Conservation (phyloP, 192 early-diverging fungal genomes). For the Dissophora ornata region DNA sequence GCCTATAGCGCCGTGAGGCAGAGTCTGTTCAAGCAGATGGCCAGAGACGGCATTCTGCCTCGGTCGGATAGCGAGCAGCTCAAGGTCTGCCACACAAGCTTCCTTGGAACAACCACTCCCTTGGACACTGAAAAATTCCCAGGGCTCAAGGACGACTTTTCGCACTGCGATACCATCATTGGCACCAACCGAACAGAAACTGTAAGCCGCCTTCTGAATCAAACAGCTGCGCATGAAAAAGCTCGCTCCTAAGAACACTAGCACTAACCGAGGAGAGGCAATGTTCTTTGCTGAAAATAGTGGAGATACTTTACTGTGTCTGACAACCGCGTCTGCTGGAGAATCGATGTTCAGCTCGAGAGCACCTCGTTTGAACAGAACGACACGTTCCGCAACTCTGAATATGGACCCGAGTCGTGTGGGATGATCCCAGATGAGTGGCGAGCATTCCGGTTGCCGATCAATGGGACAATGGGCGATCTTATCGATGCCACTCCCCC, state of each 20-base stretch:
- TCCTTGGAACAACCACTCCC: conserved; percentile 16
- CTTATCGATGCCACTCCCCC: conserved; percentile 1
- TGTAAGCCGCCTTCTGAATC: not conserved
- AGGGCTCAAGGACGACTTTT: not conserved
- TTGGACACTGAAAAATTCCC: not conserved
- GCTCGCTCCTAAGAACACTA: too few species aligned
- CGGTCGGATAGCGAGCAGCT: conserved; percentile 4
- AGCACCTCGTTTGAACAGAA: not conserved
- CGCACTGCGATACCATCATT: not conserved
- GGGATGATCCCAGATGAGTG: not conserved
- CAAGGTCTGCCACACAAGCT: conserved; percentile 15
- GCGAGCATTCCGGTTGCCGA: not conserved
- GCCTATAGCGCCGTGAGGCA: conserved; percentile 25
- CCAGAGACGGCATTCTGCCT: not conserved
- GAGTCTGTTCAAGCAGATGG: conserved; percentile 13
- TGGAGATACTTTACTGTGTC: conserved; percentile 2
- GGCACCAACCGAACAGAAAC: not conserved
- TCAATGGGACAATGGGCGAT: not conserved
- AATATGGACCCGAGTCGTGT: conserved; percentile 2
- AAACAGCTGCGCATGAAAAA: too few species aligned
- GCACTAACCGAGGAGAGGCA: too few species aligned
- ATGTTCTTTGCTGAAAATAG: too few species aligned
- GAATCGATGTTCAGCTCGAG: conserved; percentile 11
- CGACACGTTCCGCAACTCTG: conserved; percentile 2
- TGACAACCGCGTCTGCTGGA: conserved; percentile 3